phyloP scores from a whole-genome alignment of 768 basidiomycete genomes.

The Boletus rubroflammeus region DNA sequence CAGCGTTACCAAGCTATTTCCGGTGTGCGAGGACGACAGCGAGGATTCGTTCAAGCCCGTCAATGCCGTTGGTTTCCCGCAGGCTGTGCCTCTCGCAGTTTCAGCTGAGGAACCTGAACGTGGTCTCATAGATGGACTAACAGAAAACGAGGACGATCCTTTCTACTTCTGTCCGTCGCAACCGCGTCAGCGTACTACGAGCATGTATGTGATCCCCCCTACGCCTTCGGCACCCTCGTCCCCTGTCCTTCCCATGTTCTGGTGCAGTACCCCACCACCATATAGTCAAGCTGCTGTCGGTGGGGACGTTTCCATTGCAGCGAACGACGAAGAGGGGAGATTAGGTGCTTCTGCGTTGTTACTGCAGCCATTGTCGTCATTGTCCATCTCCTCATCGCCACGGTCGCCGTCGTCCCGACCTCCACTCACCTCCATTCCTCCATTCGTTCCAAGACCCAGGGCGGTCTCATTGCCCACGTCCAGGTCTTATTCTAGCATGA shows the following conservation, averaged over 20 bases:
- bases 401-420: slow-evolving; percentile 7
- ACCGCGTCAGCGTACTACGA: slow-evolving; percentile 28
- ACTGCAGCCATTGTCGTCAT: slow-evolving; percentile 26
- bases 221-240: slow-evolving; percentile 1
- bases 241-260: slow-evolving; percentile 20
- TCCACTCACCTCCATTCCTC: slow-evolving; percentile 5
- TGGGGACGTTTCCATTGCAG: background rate
- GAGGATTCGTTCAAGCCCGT: slow-evolving; percentile 33
- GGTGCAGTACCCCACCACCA: slow-evolving; percentile 26
- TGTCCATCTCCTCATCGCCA: slow-evolving; percentile 11
- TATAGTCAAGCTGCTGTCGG: slow-evolving; percentile 18
- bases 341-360: slow-evolving; percentile 27
- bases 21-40: slow-evolving; percentile 29
- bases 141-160: slow-evolving; percentile 22
- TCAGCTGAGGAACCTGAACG: background rate
- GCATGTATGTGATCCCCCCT: slow-evolving; percentile 22
- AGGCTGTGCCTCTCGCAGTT: background rate
- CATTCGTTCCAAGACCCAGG: slow-evolving; percentile 22
- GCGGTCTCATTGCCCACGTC: slow-evolving; percentile 24
- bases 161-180: slow-evolving; percentile 21
- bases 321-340: slow-evolving; percentile 1
- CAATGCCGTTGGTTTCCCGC: slow-evolving; percentile 24
- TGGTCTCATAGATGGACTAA: background rate
- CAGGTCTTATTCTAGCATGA: background rate
- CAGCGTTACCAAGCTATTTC: slow-evolving; percentile 24